Evolutionary conservation across 805 yeast species (phyloP).

Genomic region (Wilhelminamyces savonicus): DNA sequence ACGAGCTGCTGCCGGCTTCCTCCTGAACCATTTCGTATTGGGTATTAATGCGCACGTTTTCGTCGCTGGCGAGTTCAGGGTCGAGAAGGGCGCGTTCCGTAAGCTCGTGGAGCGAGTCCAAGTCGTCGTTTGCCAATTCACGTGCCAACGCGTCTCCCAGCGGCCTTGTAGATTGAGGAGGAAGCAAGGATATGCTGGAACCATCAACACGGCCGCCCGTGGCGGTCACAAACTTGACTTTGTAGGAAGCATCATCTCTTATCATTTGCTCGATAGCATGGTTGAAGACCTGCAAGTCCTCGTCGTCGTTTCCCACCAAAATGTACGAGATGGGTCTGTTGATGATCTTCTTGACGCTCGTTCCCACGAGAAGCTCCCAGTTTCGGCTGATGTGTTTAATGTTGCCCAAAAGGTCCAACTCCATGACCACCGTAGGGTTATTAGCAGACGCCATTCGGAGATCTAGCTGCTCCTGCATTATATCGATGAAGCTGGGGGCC

Average conservation of each 20-base stretch:
- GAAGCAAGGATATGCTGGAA: too few relatives aligned
- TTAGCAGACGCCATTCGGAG: constrained; percentile 57
- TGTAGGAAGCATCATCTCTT: constrained; percentile 66
- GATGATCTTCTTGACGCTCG: constrained; percentile 47
- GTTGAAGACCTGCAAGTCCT: constrained; percentile 62
- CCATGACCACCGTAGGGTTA: constrained; percentile 75
- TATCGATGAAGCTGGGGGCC: constrained; percentile 7
- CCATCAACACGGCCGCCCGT: constrained; percentile 21
- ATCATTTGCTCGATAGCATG: constrained; percentile 68
- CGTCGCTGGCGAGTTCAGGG: too few relatives aligned
- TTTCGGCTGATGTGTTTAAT: constrained; percentile 68
- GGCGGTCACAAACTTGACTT: constrained; percentile 65
- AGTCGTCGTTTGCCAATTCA: too few relatives aligned
- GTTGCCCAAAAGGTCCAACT: constrained; percentile 71
- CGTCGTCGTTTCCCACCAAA: constrained; percentile 54
- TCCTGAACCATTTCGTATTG: background rate
- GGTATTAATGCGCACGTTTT: too few relatives aligned
- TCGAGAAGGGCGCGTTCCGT: too few relatives aligned
- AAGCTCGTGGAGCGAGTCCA: too few relatives aligned
- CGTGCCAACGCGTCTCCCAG: too few relatives aligned
- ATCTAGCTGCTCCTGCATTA: constrained; percentile 44
- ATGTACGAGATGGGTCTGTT: constrained; percentile 53
- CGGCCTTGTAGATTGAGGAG: too few relatives aligned
- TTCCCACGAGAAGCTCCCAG: constrained; percentile 79
- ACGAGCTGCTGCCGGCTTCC: constrained; percentile 2